Conservation (phyloP, 352 stramenopile genomes). For the Albugo candida region DNA sequence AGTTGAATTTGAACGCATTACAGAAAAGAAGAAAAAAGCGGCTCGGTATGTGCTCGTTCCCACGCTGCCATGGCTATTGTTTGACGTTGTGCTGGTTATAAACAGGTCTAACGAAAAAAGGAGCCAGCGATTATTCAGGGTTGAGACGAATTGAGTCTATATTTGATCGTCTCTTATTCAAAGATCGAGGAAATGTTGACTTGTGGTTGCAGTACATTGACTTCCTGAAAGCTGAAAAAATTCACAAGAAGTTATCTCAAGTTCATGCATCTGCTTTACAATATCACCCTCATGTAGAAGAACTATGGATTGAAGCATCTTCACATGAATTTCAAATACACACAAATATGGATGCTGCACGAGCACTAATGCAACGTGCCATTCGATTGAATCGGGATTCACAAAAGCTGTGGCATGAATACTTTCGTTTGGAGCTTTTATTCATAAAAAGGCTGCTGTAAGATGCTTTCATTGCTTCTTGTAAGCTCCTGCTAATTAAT, state of each 20-base stretch:
- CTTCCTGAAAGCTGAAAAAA: conserved; percentile 59
- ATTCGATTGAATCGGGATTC: conserved; percentile 75
- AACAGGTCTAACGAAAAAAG: conserved; percentile 34
- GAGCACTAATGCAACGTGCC: conserved; percentile 83
- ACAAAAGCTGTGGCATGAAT: conserved; percentile 78
- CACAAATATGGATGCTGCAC: conserved; percentile 71
- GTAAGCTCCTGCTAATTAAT: background rate
- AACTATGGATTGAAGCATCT: conserved; percentile 81
- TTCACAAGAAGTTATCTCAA: conserved; percentile 41
- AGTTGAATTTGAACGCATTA: conserved; percentile 82
- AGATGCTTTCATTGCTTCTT: background rate
- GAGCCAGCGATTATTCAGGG: conserved; percentile 49
- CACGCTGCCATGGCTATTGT: background rate
- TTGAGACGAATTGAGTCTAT: conserved; percentile 61
- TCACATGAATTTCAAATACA: conserved; percentile 80
- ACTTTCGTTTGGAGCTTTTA: conserved; percentile 78
- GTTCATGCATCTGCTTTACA: conserved; percentile 77
- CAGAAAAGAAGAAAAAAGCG: conserved; percentile 67
- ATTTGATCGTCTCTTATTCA: conserved; percentile 74
- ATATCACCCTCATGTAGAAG: conserved; percentile 61
- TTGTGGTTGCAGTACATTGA: conserved; percentile 84
- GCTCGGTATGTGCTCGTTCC: conserved; percentile 8
- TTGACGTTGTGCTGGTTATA: background rate
- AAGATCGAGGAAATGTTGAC: conserved; percentile 75
- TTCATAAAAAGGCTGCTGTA: conserved; percentile 79